These are phyloP conservation scores for Larix kaempferi DNA, from an alignment of 75 land plant species.

Conservation along the genomic window DNA sequence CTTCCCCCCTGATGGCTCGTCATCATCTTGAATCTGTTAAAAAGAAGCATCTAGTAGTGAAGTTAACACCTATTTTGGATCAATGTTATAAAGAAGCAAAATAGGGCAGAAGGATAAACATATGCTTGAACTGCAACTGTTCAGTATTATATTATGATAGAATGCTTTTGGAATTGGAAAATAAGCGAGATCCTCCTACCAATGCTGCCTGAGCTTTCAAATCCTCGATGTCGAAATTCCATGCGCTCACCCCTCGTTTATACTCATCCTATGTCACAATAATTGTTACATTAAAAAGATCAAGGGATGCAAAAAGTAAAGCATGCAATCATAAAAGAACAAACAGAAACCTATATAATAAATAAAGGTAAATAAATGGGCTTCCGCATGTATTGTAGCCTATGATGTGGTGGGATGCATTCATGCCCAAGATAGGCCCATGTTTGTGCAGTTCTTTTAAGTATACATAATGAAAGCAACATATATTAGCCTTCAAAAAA, in stretches of 20 bases:
- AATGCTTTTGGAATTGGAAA: not conserved
- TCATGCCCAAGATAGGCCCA: not conserved
- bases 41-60: not conserved
- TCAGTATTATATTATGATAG: not conserved
- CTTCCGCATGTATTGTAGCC: not conserved
- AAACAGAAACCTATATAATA: not conserved
- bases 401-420: not conserved
- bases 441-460: not conserved
- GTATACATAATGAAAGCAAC: not conserved
- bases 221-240: conserved; percentile 93
- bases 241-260: conserved; percentile 88
- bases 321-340: not conserved
- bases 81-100: not conserved
- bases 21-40: conserved; percentile 61
- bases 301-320: not conserved
- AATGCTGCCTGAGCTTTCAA: conserved; percentile 83
- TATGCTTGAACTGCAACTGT: not conserved
- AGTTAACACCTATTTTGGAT: not conserved
- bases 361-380: not conserved
- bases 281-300: not conserved
- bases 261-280: conserved; percentile 53
- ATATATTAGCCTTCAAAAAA: not conserved
- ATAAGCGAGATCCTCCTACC: conserved; percentile 36
- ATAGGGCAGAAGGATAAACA: not conserved
- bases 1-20: conserved; percentile 35